Base-by-base conservation (phyloP, 805 yeast species). In the Zygoascus ofunaensis region DNA sequence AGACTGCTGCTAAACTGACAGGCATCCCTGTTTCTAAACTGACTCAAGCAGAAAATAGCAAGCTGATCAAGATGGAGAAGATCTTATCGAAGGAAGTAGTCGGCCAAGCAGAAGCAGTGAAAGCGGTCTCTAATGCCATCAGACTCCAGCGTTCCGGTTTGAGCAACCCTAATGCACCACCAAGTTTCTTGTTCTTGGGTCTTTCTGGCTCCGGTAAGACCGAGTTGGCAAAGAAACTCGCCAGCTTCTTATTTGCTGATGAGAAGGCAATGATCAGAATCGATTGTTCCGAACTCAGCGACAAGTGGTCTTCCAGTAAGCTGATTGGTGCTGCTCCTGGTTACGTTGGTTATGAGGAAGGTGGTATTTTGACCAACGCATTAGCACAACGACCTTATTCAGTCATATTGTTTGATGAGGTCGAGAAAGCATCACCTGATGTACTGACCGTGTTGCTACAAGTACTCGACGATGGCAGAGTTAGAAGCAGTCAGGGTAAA, bases 201-300 rank as follows among this genome's bases (percentile, higher is more conserved):
- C 75, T 90, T 48, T 85, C 95, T 2, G 98, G 98, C 56, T 87
- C 96, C 4, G 98, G 98, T 76, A 92, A 92, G 73, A 92, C 98
- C 5, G 97, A 92, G 65, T 73, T 92, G 55, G 97, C 98, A 20
- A 92, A 92, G 76, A 92, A 89, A 58, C 75, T 92, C 21, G 97
- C 98, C 8, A 95, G 94, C 0, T 92, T 92, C 71, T 73, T 92
- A 58, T 92, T 92, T 68, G 85, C 94, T 42, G 97, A 92, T 61
- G 97, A 90, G 62, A 83, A 80, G 66, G 95, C 96, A 41, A 90
- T 92, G 86, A 84, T 92, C 60, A 81, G 98, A 69, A 87, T 92
- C 52, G 98, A 92, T 65, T 92, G 98, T 68, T 89, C 97, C 3
- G 98, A 92, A 64, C 73, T 92, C 56, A 79, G 83, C 64, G 98